phyloP scores from a whole-genome alignment of 371 early-diverging fungal genomes.

The Mucor irregularis region DNA sequence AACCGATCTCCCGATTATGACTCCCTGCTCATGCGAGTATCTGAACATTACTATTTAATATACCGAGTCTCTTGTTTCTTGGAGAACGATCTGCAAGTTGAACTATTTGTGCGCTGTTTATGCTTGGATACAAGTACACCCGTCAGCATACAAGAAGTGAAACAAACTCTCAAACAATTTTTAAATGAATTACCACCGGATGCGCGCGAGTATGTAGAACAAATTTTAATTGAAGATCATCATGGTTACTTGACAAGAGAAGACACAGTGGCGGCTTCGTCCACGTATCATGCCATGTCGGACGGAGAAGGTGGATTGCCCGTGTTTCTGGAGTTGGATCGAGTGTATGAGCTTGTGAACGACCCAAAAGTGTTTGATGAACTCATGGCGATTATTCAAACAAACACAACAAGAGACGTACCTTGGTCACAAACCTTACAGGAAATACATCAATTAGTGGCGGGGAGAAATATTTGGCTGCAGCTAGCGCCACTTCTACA shows the following conservation, averaged over 20 bases:
- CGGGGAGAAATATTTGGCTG: slow-evolving; percentile 8
- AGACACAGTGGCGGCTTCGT: neutral
- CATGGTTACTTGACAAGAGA: slow-evolving; percentile 16
- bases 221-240: slow-evolving; percentile 9
- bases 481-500: slow-evolving; percentile 21
- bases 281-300: neutral
- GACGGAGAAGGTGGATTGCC: neutral
- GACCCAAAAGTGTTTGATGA: slow-evolving; percentile 16
- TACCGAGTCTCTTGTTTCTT: slow-evolving; percentile 26
- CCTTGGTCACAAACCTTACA: slow-evolving; percentile 19
- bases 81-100: slow-evolving; percentile 15
- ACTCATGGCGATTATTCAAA: slow-evolving; percentile 25
- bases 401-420: slow-evolving; percentile 2
- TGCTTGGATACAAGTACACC: slow-evolving; percentile 17
- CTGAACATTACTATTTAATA: slow-evolving; percentile 19
- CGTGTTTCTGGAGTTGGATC: slow-evolving; percentile 22
- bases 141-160: slow-evolving; percentile 8
- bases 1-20: slow-evolving; percentile 11
- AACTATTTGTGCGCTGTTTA: slow-evolving; percentile 25
- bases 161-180: slow-evolving; percentile 8
- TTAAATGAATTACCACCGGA: slow-evolving; percentile 7
- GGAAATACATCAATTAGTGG: slow-evolving; percentile 16
- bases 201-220: slow-evolving; percentile 8
- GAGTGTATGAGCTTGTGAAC: slow-evolving; percentile 8
- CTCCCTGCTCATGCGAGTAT: neutral